Percentiles rank a stretch among this genome's conserved stretches.
phyloP scores from a whole-genome alignment of 768 basidiomycete genomes.

The Termitomyces titanicus region DNA sequence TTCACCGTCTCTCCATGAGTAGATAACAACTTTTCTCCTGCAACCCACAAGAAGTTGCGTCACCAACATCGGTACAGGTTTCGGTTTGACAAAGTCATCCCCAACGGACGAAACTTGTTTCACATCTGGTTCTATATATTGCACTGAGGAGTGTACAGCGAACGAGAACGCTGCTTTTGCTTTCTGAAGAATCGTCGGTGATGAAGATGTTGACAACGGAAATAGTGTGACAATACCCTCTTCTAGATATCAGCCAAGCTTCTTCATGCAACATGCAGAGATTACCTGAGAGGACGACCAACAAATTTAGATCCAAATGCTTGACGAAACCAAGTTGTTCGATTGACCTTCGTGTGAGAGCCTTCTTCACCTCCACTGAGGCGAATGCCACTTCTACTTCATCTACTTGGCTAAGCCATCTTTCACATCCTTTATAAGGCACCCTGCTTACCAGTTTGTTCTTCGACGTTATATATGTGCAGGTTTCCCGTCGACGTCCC shows the following conservation, averaged over 20 bases:
- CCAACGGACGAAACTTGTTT: constrained; percentile 18
- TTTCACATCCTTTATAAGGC: not conserved
- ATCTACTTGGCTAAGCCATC: constrained; percentile 15
- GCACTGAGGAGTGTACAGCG: constrained; percentile 61
- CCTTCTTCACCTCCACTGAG: constrained; percentile 64
- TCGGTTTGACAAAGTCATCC: constrained; percentile 28
- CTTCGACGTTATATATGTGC: constrained; percentile 45
- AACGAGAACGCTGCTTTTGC: constrained; percentile 85
- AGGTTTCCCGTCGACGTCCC: constrained; percentile 57
- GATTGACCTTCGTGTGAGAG: constrained; percentile 63
- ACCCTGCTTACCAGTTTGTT: constrained; percentile 29
- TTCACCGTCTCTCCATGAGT: constrained; percentile 85
- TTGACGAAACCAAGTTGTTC: constrained; percentile 87
- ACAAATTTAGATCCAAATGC: constrained; percentile 81
- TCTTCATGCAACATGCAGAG: not conserved
- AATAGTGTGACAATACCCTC: constrained; percentile 74
- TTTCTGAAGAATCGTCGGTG: constrained; percentile 68
- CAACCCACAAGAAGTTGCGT: constrained; percentile 85
- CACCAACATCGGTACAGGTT: constrained; percentile 60
- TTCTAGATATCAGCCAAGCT: constrained; percentile 26
- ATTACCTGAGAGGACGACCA: constrained; percentile 81
- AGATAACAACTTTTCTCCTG: constrained; percentile 77
- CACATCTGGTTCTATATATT: constrained; percentile 32
- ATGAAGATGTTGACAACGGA: constrained; percentile 68
- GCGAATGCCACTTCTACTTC: constrained; percentile 30